Conservation (phyloP, 163 green algal species). For the Scenedesmus sp. region DNA sequence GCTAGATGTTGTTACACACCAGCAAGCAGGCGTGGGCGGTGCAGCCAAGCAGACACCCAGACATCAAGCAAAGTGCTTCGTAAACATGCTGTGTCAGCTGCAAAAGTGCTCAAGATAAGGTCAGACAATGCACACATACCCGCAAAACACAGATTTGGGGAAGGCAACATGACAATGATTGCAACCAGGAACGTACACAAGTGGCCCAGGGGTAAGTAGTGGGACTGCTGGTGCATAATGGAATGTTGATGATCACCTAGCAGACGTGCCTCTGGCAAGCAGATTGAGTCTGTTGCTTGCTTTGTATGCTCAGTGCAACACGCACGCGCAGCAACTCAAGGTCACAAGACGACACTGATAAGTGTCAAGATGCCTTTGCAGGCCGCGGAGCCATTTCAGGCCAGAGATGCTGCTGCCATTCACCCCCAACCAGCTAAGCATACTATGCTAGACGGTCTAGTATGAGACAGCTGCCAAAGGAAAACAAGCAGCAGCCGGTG, state of each 20-base stretch:
- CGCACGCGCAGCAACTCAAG: neutral
- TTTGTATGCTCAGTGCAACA: neutral
- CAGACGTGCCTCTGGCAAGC: too few relatives aligned
- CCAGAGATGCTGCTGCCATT: too few relatives aligned
- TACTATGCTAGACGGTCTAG: too few relatives aligned
- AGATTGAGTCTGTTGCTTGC: too few relatives aligned
- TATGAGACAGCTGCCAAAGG: neutral
- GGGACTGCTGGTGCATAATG: neutral
- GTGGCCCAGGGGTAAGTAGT: neutral
- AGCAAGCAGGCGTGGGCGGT: neutral
- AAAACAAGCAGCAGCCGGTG: neutral
- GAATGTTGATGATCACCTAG: too few relatives aligned
- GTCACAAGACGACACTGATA: too few relatives aligned
- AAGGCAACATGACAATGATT: neutral
- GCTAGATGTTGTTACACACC: too few relatives aligned
- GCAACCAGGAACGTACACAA: neutral
- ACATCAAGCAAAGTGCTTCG: neutral
- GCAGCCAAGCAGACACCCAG: neutral
- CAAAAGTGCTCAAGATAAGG: neutral
- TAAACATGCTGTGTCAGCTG: constrained; percentile 1
- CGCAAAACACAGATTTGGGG: neutral
- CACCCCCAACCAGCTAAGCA: too few relatives aligned
- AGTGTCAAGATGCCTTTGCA: too few relatives aligned
- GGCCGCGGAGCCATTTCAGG: too few relatives aligned
- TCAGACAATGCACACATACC: neutral